Conservation (phyloP, 2,329 filamentous ascomycete species). For the Alternaria arborescens region DNA sequence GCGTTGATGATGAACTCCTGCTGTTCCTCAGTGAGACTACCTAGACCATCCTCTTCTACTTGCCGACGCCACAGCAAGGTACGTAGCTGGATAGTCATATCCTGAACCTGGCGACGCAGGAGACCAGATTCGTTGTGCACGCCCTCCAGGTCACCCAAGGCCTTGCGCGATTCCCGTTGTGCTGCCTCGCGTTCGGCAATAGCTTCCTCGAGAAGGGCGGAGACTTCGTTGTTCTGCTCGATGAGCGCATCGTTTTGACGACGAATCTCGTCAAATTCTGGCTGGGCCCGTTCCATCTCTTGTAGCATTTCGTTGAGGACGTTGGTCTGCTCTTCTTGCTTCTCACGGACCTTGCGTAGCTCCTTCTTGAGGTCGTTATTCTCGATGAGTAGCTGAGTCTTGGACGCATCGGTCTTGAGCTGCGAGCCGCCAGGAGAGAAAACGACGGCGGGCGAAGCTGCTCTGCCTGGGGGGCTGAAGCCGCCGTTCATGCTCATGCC, state of each 20-base stretch:
- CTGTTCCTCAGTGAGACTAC: conserved; percentile 75
- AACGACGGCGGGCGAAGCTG: conserved; percentile 58
- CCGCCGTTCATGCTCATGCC: conserved; percentile 58
- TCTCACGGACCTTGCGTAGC: conserved; percentile 76
- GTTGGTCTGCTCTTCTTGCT: conserved; percentile 75
- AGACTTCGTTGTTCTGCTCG: conserved; percentile 78
- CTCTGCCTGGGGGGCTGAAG: conserved; percentile 60
- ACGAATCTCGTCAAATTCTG: conserved; percentile 86
- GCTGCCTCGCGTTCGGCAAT: conserved; percentile 82
- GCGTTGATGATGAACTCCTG: conserved; percentile 78
- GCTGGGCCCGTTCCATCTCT: conserved; percentile 83
- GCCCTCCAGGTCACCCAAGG: conserved; percentile 74
- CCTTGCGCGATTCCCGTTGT: conserved; percentile 79
- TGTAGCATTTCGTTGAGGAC: conserved; percentile 87
- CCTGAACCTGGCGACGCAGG: conserved; percentile 84
- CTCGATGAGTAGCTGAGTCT: conserved; percentile 71
- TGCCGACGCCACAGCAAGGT: conserved; percentile 88
- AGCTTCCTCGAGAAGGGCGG: conserved; percentile 81
- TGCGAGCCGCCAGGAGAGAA: conserved; percentile 65
- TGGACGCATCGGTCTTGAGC: conserved; percentile 63
- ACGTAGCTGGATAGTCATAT: conserved; percentile 89
- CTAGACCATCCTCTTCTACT: conserved; percentile 79
- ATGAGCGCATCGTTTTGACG: conserved; percentile 82
- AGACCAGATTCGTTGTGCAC: conserved; percentile 74
- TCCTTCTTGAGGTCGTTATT: conserved; percentile 72